Percentiles rank a stretch among this genome's conserved stretches.
Conservation (phyloP, 108 stramenopile genomes). For the Craspedostauros australis region DNA sequence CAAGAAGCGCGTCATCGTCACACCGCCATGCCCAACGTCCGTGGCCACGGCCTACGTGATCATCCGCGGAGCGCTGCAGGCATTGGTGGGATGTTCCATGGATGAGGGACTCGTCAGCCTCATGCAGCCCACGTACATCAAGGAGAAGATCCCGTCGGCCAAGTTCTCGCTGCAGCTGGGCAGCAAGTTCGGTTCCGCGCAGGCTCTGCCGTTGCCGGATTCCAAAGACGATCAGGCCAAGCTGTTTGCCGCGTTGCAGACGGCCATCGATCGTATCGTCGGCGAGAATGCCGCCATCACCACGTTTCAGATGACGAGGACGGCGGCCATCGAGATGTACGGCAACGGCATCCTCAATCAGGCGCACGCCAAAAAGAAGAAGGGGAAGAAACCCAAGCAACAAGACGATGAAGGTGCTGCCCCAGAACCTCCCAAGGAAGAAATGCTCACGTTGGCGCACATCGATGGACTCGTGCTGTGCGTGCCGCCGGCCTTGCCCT, state of each 20-base stretch:
- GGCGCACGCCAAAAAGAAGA: constrained; percentile 28
- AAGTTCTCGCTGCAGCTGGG: constrained; percentile 61
- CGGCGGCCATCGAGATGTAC: constrained; percentile 21
- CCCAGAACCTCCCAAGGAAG: too few species aligned
- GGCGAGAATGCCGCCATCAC: constrained; percentile 7
- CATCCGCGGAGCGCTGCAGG: constrained; percentile 49
- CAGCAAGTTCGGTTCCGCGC: constrained; percentile 43
- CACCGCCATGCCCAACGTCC: constrained; percentile 33
- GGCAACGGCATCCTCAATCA: constrained; percentile 48
- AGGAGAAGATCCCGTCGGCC: constrained; percentile 53
- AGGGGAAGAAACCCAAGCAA: background rate
- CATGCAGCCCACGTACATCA: constrained; percentile 71
- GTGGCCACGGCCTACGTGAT: constrained; percentile 60
- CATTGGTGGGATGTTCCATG: constrained; percentile 37
- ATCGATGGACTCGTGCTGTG: constrained; percentile 25
- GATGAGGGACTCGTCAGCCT: constrained; percentile 27
- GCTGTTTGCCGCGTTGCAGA: constrained; percentile 39
- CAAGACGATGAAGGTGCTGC: too few species aligned
- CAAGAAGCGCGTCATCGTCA: constrained; percentile 37
- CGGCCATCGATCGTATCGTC: constrained; percentile 43
- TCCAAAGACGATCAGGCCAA: constrained; percentile 10
- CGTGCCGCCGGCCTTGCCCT: constrained; percentile 29
- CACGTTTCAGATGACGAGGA: constrained; percentile 23
- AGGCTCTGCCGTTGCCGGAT: constrained; percentile 22
- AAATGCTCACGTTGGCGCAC: constrained; percentile 28